Percentiles rank a stretch among this genome's conserved stretches.
Evolutionary conservation across 139 green algal genomes (phyloP).

Genomic region (Tetraselmis striata): DNA sequence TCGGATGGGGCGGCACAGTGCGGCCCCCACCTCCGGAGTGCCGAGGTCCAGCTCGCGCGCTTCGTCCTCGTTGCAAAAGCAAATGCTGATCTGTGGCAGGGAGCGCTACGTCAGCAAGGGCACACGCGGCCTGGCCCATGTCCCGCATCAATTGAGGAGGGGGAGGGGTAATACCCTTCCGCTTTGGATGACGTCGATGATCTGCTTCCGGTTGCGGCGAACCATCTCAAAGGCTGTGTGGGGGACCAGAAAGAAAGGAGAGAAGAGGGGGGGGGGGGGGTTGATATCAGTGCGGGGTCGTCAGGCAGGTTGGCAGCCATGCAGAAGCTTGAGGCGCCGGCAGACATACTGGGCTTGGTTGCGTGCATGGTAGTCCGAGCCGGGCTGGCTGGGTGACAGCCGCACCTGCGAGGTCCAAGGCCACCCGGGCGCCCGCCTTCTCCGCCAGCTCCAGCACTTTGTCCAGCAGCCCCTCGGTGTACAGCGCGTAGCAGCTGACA

Average conservation of each 20-base stretch:
- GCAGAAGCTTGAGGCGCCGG: too few species aligned
- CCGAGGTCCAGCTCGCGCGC: constrained; percentile 21
- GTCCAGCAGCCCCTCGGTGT: constrained; percentile 37
- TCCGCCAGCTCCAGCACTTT: constrained; percentile 27
- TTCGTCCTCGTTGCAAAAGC: constrained; percentile 61
- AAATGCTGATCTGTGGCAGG: constrained; percentile 28
- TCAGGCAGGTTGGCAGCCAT: too few species aligned
- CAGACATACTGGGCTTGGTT: too few species aligned
- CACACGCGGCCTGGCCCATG: too few species aligned
- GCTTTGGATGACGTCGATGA: constrained; percentile 31
- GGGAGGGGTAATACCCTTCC: not conserved
- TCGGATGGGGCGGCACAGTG: too few species aligned
- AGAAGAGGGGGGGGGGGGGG: too few species aligned
- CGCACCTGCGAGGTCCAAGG: constrained; percentile 43
- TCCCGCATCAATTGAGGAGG: too few species aligned
- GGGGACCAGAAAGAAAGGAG: too few species aligned
- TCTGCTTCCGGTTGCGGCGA: constrained; percentile 23
- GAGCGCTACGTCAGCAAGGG: too few species aligned
- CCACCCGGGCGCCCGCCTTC: constrained; percentile 32
- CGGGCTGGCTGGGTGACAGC: too few species aligned
- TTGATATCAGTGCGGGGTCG: too few species aligned
- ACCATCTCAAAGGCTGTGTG: constrained; percentile 56
- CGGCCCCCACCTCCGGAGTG: not conserved
- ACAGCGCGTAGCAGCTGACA: constrained; percentile 43
- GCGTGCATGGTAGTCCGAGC: too few species aligned